A percentile compares a stretch with the other conserved stretches of the same genome.
phyloP scores from a whole-genome alignment of 2,329 filamentous ascomycete species.

The Trichoderma sp. region DNA sequence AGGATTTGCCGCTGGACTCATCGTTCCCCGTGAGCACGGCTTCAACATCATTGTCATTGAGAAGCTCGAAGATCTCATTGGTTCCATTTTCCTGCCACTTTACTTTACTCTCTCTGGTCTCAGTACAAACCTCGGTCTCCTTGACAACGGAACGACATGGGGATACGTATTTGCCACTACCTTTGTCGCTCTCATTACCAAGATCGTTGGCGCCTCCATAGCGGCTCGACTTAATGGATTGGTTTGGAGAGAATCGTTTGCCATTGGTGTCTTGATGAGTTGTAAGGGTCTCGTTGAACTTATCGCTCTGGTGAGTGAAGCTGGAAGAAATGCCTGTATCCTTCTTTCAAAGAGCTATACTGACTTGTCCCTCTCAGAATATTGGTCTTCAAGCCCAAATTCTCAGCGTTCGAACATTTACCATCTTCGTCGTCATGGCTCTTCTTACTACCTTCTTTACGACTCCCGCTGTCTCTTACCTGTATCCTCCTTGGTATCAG shows the following conservation, averaged over 20 bases:
- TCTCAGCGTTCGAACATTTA: slow-evolving; percentile 78
- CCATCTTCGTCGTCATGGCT: slow-evolving; percentile 94
- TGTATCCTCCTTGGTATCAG: slow-evolving; percentile 71
- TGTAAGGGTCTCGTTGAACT: slow-evolving; percentile 94
- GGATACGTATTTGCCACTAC: slow-evolving; percentile 86
- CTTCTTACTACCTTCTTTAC: slow-evolving; percentile 82
- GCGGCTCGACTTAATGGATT: slow-evolving; percentile 76
- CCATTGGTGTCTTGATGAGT: slow-evolving; percentile 90
- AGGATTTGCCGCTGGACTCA: slow-evolving; percentile 83
- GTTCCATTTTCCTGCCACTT: slow-evolving; percentile 79
- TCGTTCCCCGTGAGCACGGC: slow-evolving; percentile 85
- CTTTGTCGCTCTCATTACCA: slow-evolving; percentile 77
- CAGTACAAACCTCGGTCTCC: slow-evolving; percentile 81
- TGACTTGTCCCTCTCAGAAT: slow-evolving; percentile 47
- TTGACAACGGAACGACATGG: slow-evolving; percentile 83
- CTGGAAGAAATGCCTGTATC: not conserved
- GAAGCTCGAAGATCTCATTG: slow-evolving; percentile 90
- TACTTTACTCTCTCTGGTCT: slow-evolving; percentile 94
- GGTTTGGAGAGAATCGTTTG: slow-evolving; percentile 86
- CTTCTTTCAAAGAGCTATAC: not conserved
- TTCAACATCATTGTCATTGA: slow-evolving; percentile 91
- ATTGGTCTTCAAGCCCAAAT: slow-evolving; percentile 83
- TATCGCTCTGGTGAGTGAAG: slow-evolving; percentile 75
- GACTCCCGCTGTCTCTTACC: slow-evolving; percentile 69
- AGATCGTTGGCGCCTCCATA: slow-evolving; percentile 79